Evolutionary conservation across 345 rosid genomes (phyloP).

Genomic region (Dimocarpus longan): DNA sequence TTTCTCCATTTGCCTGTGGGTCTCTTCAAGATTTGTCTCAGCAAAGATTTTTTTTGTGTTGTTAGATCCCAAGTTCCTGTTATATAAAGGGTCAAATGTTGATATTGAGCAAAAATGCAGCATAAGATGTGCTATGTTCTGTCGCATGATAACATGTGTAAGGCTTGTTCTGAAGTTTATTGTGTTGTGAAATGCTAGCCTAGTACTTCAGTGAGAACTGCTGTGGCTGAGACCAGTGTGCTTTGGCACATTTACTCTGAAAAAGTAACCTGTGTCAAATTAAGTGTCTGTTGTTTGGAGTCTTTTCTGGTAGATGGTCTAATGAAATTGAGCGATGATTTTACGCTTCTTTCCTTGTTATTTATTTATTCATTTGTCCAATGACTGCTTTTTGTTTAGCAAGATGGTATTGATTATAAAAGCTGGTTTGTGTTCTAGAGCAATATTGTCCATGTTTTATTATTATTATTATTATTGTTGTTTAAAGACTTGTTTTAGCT

Average conservation of each 20-base stretch:
- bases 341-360: not conserved
- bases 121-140: not conserved
- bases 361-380: not conserved
- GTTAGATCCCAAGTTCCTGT: not conserved
- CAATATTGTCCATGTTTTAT: not conserved
- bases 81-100: not conserved
- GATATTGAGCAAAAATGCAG: not conserved
- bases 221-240: not conserved
- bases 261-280: not conserved
- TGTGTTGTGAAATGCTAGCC: not conserved
- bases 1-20: not conserved
- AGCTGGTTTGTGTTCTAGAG: not conserved
- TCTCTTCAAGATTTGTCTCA: not conserved
- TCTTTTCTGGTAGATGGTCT: not conserved
- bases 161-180: not conserved
- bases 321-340: not conserved
- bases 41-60: not conserved
- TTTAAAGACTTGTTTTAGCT: not conserved
- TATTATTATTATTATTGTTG: too few species aligned
- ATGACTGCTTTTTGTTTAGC: not conserved
- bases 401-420: not conserved
- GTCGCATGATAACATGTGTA: not conserved
- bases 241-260: not conserved
- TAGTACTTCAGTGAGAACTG: not conserved
- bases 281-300: slow-evolving; percentile 1